A percentile compares a stretch with the other conserved stretches of the same genome.
phyloP scores from a whole-genome alignment of 176 grass and related monocot species.

The Thinopyrum elongatum region DNA sequence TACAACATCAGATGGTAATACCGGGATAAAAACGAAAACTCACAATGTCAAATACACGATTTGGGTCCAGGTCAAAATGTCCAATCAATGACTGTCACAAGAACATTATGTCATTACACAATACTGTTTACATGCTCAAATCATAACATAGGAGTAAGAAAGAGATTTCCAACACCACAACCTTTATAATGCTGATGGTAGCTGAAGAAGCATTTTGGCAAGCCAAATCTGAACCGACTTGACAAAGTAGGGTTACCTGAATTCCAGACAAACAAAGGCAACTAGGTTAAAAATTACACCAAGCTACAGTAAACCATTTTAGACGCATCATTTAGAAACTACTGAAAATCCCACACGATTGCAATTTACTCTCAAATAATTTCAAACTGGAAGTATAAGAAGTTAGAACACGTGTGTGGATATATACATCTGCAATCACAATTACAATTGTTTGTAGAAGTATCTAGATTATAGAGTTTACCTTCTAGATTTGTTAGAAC shows the following conservation, averaged over 20 bases:
- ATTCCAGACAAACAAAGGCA: conserved; percentile 33
- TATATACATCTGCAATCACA: conserved; percentile 9
- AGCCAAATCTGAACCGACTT: conserved; percentile 73
- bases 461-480: not conserved
- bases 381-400: conserved; percentile 2
- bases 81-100: conserved; percentile 89
- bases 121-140: conserved; percentile 6
- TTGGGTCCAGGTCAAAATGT: conserved; percentile 98
- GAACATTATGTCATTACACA: conserved; percentile 20
- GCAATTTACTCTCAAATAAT: conserved; percentile 7
- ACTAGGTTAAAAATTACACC: not conserved
- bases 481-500: not conserved
- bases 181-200: conserved; percentile 98
- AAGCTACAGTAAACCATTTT: conserved; percentile 22
- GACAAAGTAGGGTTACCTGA: conserved; percentile 93
- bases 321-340: conserved; percentile 14
- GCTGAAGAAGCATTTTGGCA: conserved; percentile 57
- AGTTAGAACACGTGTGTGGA: not conserved
- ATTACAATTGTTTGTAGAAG: not conserved
- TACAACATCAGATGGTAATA: not conserved
- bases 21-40: conserved; percentile 43
- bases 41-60: conserved; percentile 99
- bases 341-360: not conserved
- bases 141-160: conserved; percentile 18
- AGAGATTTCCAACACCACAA: conserved; percentile 26